A percentile compares a stretch with the other conserved stretches of the same genome.
phyloP scores from a whole-genome alignment of 2,329 filamentous ascomycete genomes.

The Exutisphaerella laricina region DNA sequence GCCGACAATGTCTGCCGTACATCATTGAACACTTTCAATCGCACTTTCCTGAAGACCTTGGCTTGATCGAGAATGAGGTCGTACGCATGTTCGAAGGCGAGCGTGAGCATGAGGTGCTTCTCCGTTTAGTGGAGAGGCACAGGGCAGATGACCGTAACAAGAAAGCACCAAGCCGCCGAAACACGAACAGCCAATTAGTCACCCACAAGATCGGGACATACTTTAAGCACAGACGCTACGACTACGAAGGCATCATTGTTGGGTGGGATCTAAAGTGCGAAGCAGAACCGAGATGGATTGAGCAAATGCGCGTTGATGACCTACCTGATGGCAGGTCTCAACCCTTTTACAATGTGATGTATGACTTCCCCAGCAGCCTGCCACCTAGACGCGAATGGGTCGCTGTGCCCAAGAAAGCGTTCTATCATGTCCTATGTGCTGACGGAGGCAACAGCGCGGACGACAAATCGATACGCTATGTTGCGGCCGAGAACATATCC shows the following conservation, averaged over 20 bases:
- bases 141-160: conserved; percentile 52
- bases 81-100: conserved; percentile 53
- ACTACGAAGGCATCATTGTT: conserved; percentile 73
- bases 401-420: conserved; percentile 48
- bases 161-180: conserved; percentile 36
- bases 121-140: conserved; percentile 52
- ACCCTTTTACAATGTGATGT: conserved; percentile 85
- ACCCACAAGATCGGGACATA: conserved; percentile 72
- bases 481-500: conserved; percentile 75
- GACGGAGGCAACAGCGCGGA: conserved; percentile 38
- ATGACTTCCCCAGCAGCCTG: conserved; percentile 40
- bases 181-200: conserved; percentile 31
- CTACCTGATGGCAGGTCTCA: conserved; percentile 57
- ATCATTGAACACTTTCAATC: conserved; percentile 60
- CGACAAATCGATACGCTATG: conserved; percentile 65
- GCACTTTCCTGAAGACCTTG: conserved; percentile 65
- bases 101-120: conserved; percentile 50
- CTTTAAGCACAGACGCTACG: conserved; percentile 75
- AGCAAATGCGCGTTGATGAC: conserved; percentile 57
- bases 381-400: background rate
- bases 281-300: conserved; percentile 57
- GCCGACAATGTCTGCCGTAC: conserved; percentile 57
- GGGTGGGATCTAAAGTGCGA: conserved; percentile 71
- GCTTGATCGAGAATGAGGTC: conserved; percentile 64
- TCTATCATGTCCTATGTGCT: conserved; percentile 81